Conservation (phyloP, 441 rosid species). For the Lepidium campestre region DNA sequence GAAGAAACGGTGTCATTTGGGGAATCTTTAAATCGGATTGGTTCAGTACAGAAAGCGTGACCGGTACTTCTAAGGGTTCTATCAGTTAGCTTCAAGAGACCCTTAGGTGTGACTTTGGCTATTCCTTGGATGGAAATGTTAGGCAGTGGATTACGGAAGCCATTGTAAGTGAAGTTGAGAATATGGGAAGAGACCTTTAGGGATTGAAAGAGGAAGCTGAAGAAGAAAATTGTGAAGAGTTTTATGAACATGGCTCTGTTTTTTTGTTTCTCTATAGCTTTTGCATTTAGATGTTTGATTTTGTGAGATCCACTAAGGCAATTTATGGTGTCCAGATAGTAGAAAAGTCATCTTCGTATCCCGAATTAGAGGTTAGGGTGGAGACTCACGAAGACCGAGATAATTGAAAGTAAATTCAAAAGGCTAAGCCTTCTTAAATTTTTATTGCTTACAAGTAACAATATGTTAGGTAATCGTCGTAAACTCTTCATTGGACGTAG, state of each 20-base stretch:
- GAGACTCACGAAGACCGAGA: not conserved
- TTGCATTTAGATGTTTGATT: not conserved
- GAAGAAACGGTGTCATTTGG: not conserved
- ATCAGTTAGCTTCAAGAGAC: constrained; percentile 47
- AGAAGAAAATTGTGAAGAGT: not conserved
- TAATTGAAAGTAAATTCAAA: too few relatives aligned
- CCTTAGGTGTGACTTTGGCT: constrained; percentile 34
- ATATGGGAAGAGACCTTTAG: not conserved
- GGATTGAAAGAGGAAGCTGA: not conserved
- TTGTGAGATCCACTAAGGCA: not conserved
- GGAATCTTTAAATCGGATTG: constrained; percentile 9
- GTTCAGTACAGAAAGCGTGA: constrained; percentile 26
- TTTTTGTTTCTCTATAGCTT: not conserved
- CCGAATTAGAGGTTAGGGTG: not conserved
- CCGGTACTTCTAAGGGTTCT: constrained; percentile 21
- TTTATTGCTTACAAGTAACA: too few relatives aligned
- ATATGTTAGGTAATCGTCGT: too few relatives aligned
- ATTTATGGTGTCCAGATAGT: not conserved
- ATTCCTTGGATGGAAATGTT: constrained; percentile 39
- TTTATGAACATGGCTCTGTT: not conserved
- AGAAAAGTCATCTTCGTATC: not conserved
- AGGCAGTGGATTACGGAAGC: not conserved
- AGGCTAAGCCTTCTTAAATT: too few relatives aligned
- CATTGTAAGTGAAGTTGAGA: constrained; percentile 1
- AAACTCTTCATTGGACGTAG: too few relatives aligned